phyloP scores from a whole-genome alignment of 352 stramenopile species.

The Phytophthora macrochlamydospora region DNA sequence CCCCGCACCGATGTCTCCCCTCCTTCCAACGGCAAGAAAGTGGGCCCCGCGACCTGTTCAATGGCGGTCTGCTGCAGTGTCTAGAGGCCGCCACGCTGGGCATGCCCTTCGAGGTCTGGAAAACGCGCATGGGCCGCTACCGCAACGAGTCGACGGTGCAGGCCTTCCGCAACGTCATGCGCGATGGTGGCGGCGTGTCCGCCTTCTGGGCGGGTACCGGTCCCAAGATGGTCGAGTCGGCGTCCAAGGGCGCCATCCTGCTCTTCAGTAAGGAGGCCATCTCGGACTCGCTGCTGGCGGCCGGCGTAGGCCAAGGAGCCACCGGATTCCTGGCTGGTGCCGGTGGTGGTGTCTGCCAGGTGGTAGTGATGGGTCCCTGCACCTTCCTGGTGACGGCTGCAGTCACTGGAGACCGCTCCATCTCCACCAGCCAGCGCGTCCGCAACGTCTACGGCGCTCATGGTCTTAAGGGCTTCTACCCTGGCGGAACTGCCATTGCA shows the following conservation, averaged over 20 bases:
- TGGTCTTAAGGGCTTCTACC: slow-evolving; percentile 92
- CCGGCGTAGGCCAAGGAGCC: slow-evolving; percentile 61
- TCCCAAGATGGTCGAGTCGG: slow-evolving; percentile 93
- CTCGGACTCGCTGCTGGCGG: slow-evolving; percentile 75
- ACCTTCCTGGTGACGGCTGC: slow-evolving; percentile 92
- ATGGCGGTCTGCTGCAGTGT: slow-evolving; percentile 87
- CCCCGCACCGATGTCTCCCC: slow-evolving; percentile 16
- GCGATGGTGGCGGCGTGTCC: slow-evolving; percentile 73
- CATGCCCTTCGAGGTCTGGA: slow-evolving; percentile 94
- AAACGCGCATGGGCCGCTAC: slow-evolving; percentile 92
- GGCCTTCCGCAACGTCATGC: slow-evolving; percentile 90
- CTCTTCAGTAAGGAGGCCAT: slow-evolving; percentile 92
- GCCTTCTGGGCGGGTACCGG: slow-evolving; percentile 90
- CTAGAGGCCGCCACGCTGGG: slow-evolving; percentile 88
- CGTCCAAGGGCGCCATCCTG: slow-evolving; percentile 90
- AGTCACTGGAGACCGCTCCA: slow-evolving; percentile 90
- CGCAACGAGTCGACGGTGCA: slow-evolving; percentile 78
- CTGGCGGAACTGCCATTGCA: slow-evolving; percentile 88
- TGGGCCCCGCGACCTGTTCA: slow-evolving; percentile 78
- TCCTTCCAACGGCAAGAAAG: slow-evolving; percentile 77
- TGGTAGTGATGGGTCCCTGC: slow-evolving; percentile 90
- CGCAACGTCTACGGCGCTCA: slow-evolving; percentile 84
- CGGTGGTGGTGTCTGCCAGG: slow-evolving; percentile 87
- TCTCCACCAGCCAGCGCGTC: slow-evolving; percentile 84
- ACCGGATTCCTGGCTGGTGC: slow-evolving; percentile 87